Evolutionary conservation across 2,329 filamentous ascomycete genomes (phyloP), one percentile per base, ranked within the genome.

Genomic region (Ophiognomonia clavigignenti-juglandacearum): DNA sequence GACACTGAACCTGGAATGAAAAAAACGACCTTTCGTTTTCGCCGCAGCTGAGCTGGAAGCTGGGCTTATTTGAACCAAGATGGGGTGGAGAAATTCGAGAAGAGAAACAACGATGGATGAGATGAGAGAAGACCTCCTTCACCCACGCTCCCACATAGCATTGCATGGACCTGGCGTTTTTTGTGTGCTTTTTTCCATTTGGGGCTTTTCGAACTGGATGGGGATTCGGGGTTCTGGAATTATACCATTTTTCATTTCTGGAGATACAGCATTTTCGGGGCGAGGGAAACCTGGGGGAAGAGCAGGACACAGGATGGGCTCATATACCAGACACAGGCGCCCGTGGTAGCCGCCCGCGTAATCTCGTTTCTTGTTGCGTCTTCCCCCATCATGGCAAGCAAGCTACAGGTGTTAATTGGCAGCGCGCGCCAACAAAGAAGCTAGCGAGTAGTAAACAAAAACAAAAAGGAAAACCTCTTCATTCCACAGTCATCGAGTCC

Each of bases 1-100:
- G 47, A 51, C 45, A 47, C 40, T 39, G 43, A 38, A 51, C 48
- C 51, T 50, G 26, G 29, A n/a, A 16, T 16, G 5, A 36, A 20
- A 24, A 19, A 36, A 10, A 36, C 14, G 39, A 47, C 19, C 34
- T 10, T 35, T 20, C 24, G 16, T 16, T 47, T 31, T 31, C 42
- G 47, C 38, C 42, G 47, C 50, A 51, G 50, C 50, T 53, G 47
- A 38, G 32, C 50, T 52, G 50, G 39, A 26, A 48, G 45, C 46
- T 49, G 49, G 34, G 44, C 46, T 48, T 48, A 16, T 22, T 22
- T 16, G 22, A 29, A 40, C 27, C 19, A 32, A n/a, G n/a, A n/a
- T 32, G 37, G 43, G 31, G 44, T 35, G 39, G 36, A 36, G 23
- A 26, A n/a, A n/a, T 35, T 35, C 4, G 32, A 18, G 4, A 31